Base-by-base conservation (phyloP, 768 basidiomycete species). In the Suillus brevipes region DNA sequence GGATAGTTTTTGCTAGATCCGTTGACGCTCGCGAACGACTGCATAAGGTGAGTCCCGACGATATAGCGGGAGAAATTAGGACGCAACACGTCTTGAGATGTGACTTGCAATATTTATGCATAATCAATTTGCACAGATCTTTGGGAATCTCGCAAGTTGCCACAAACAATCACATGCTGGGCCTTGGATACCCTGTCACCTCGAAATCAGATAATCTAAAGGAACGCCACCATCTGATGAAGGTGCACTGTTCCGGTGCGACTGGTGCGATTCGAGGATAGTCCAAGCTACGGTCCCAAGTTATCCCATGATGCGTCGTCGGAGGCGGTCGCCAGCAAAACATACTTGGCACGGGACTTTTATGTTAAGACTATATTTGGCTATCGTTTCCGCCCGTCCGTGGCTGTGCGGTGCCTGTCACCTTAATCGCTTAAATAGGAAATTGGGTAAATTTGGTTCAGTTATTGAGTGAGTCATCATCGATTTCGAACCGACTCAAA, bases 361-460 rank as follows among this genome's bases (percentile, higher is more conserved):
- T 59, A 40, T 42, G 16, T 25, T 3, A 31, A 12, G 28, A 59
- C 58, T 59, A 42, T 38, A 40, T 40, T 58, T 58, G 57, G 57
- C 37, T 58, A 58, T 38, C 57, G 38, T 38, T 20, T 28, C 40
- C 40, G 58, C 40, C 43, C 34, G 14, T 2, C 0, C 4, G 73
- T 76, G 75, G 75, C 75, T 77, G 73, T 77, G 68, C 47, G 4
- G 34, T 68, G 57, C 43, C 62, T 69, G 62, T 45, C 71, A 76
- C 71, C 67, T 76, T 78, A 77, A 70, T 59, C 68, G 68, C 64
- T 67, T 75, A 67, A 68, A 64, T 62, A 65, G 66, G 49, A 65
- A 67, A 68, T 74, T 68, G 65, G 70, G 70, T 71, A 74, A 75
- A 64, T 60, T 28, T 70, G 64, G 53, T 66, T 61, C 64, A 63